Conservation (phyloP, 1,139 yeast genomes). For the Groenewaldozyma auringiensis region DNA sequence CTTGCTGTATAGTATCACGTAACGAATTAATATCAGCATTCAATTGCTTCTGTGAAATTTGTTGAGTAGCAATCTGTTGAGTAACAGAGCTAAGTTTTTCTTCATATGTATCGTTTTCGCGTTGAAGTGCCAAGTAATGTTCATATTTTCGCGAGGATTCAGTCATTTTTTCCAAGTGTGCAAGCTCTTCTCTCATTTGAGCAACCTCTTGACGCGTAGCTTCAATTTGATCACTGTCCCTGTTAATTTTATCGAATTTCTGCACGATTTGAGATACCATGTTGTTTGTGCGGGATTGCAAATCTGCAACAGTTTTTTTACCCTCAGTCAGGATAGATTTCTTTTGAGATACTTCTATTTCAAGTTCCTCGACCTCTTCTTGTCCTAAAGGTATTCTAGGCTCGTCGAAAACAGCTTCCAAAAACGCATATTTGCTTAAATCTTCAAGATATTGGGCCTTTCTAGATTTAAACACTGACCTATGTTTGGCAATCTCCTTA, state of each 20-base stretch:
- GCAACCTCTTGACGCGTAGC: conserved; percentile 17
- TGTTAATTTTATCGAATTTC: conserved; percentile 16
- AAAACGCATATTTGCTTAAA: conserved; percentile 57
- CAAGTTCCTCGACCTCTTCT: conserved; percentile 27
- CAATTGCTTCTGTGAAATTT: neutral
- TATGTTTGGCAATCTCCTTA: conserved; percentile 22
- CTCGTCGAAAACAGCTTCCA: conserved; percentile 36
- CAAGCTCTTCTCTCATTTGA: conserved; percentile 35
- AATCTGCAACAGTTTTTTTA: conserved; percentile 11
- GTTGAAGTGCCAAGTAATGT: neutral
- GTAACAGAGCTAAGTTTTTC: neutral
- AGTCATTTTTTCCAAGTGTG: conserved; percentile 10
- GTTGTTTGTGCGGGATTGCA: conserved; percentile 19
- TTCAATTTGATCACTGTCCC: conserved; percentile 24
- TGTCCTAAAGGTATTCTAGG: conserved; percentile 30
- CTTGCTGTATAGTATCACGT: neutral
- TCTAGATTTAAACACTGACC: conserved; percentile 42
- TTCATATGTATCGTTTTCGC: neutral
- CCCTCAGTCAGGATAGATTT: conserved; percentile 25
- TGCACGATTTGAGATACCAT: conserved; percentile 16
- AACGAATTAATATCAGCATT: neutral
- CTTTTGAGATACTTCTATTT: conserved; percentile 23
- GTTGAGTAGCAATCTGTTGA: neutral
- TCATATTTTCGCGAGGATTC: neutral
- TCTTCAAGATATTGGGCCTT: conserved; percentile 60